Percentiles rank a stretch among this genome's conserved stretches.
Conservation (phyloP, 2,329 filamentous ascomycete genomes). For the Davidsoniella eucalypti region DNA sequence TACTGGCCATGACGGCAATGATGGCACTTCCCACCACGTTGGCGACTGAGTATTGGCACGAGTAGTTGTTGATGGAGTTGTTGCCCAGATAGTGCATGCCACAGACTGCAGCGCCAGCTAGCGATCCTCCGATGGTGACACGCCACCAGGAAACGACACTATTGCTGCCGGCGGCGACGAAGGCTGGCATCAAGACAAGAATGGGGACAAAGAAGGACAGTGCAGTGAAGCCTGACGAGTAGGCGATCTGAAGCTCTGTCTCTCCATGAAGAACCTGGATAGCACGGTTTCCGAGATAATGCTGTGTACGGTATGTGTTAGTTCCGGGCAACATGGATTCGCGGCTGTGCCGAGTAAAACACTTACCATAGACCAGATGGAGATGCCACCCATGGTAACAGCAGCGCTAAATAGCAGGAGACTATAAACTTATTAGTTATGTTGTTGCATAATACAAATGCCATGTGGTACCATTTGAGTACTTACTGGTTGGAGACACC, state of each 20-base stretch:
- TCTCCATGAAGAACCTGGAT: conserved; percentile 52
- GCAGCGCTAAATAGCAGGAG: conserved; percentile 47
- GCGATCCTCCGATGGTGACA: conserved; percentile 44
- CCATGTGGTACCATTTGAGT: not conserved
- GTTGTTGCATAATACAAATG: not conserved
- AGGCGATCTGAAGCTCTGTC: conserved; percentile 50
- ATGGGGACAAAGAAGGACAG: conserved; percentile 71
- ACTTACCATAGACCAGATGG: conserved; percentile 54
- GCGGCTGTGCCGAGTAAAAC: conserved; percentile 1
- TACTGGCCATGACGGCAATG: conserved; percentile 58
- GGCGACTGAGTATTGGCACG: conserved; percentile 39
- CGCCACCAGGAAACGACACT: conserved; percentile 41
- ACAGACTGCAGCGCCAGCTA: conserved; percentile 60
- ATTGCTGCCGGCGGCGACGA: conserved; percentile 48
- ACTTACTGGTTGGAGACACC: conserved; percentile 54
- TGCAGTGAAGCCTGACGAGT: conserved; percentile 54
- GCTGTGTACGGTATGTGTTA: conserved; percentile 27
- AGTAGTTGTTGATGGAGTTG: conserved; percentile 63
- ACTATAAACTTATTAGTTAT: conserved; percentile 22
- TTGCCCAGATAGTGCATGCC: conserved; percentile 87
- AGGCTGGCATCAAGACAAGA: conserved; percentile 54
- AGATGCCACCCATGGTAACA: conserved; percentile 55
- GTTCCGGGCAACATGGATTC: conserved; percentile 4
- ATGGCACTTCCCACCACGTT: conserved; percentile 52
- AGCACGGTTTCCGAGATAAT: conserved; percentile 70